Conservation (phyloP, 1,284 basidiomycete species). For the Clitocybe nebularis region DNA sequence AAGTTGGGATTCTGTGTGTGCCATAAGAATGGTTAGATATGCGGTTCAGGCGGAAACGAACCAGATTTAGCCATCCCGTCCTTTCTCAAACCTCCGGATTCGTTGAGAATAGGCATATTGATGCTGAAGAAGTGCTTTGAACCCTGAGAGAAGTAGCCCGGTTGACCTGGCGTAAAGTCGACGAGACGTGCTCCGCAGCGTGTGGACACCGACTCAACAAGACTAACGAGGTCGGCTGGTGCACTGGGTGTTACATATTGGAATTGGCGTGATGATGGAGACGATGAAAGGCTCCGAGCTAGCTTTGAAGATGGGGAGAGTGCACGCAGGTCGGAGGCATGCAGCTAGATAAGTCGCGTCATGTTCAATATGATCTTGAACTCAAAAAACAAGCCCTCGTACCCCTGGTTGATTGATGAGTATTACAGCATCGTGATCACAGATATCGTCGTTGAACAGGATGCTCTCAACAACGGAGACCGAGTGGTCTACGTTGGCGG, state of each 20-base stretch:
- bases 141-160: slow-evolving; percentile 28
- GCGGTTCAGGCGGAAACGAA: slow-evolving; percentile 34
- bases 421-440: slow-evolving; percentile 60
- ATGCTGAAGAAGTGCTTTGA: slow-evolving; percentile 56
- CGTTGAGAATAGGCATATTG: slow-evolving; percentile 48
- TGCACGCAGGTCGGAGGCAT: slow-evolving; percentile 63
- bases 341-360: slow-evolving; percentile 41
- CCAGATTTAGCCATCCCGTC: slow-evolving; percentile 47
- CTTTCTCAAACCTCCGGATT: slow-evolving; percentile 36
- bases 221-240: slow-evolving; percentile 25
- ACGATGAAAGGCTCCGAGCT: slow-evolving; percentile 38
- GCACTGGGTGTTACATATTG: slow-evolving; percentile 47
- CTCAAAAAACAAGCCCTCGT: too few relatives aligned
- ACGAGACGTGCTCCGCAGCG: slow-evolving; percentile 50
- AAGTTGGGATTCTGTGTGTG: slow-evolving; percentile 36
- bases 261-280: slow-evolving; percentile 55
- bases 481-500: slow-evolving; percentile 27
- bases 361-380: background rate
- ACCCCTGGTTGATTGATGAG: slow-evolving; percentile 69
- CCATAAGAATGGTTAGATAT: slow-evolving; percentile 17
- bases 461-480: slow-evolving; percentile 41
- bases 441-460: slow-evolving; percentile 44
- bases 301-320: slow-evolving; percentile 51
- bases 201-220: slow-evolving; percentile 40
- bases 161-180: slow-evolving; percentile 34